Evolutionary conservation across 2,329 filamentous ascomycete species (phyloP).

Genomic region (Calonectria pauciramosa): DNA sequence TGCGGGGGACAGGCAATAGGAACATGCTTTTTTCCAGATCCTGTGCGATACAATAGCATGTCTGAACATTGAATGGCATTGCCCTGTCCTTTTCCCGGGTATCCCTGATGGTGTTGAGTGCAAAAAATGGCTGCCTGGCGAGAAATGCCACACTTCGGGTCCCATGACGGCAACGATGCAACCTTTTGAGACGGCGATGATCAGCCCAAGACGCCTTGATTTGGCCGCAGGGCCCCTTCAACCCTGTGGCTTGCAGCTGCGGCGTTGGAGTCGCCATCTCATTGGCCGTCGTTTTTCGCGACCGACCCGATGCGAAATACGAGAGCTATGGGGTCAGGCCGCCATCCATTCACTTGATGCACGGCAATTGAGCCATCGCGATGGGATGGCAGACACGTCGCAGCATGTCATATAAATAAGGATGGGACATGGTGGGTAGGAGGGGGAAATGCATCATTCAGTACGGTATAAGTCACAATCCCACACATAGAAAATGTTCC

Average conservation of each 20-base stretch:
- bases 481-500: not conserved
- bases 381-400: not conserved
- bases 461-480: not conserved
- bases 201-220: not conserved
- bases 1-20: not conserved
- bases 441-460: not conserved
- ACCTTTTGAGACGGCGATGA: not conserved
- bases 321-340: not conserved
- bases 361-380: not conserved
- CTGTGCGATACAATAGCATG: not conserved
- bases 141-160: not conserved
- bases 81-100: not conserved
- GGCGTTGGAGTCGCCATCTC: not conserved
- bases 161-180: not conserved
- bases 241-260: slow-evolving; percentile 9
- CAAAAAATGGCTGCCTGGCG: not conserved
- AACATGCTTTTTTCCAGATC: not conserved
- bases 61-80: not conserved
- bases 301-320: slow-evolving; percentile 16
- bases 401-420: not conserved
- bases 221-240: not conserved
- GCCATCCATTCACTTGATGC: not conserved
- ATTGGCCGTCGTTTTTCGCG: slow-evolving; percentile 10
- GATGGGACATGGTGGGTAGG: not conserved
- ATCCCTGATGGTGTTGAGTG: not conserved